Percentiles rank a stretch among this genome's conserved stretches.
Conservation (phyloP, 164 flowering plant genomes). For the Vitis riparia region DNA sequence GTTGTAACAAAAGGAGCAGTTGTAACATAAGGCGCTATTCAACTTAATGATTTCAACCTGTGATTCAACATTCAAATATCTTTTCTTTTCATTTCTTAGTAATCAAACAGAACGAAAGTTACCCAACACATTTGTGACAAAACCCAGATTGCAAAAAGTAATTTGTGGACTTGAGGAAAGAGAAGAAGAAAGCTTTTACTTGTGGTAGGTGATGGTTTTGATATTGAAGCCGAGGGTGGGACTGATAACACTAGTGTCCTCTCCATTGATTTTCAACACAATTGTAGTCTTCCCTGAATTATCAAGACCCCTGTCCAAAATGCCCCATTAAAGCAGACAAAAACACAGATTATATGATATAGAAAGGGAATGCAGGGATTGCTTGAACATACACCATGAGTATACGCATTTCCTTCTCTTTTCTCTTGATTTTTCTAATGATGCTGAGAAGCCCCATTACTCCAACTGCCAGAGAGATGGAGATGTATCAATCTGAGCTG, state of each 20-base stretch:
- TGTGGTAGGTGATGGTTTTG: conserved; percentile 85
- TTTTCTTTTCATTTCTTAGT: too few species aligned
- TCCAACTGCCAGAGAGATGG: neutral
- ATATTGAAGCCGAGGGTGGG: conserved; percentile 98
- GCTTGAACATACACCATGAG: conserved; percentile 81
- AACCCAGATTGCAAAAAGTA: neutral
- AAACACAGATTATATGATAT: neutral
- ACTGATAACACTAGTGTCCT: conserved; percentile 95
- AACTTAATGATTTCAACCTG: too few species aligned
- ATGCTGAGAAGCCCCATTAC: conserved; percentile 92
- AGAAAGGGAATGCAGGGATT: neutral
- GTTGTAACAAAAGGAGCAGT: too few species aligned
- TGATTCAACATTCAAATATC: too few species aligned
- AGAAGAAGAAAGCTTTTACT: conserved; percentile 35
- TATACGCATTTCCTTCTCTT: conserved; percentile 94
- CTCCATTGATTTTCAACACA: conserved; percentile 88
- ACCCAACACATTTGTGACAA: neutral
- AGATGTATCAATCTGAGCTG: too few species aligned
- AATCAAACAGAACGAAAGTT: too few species aligned
- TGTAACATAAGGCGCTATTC: too few species aligned
- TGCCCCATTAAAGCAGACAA: neutral
- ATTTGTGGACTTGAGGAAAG: neutral
- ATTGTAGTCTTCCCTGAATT: conserved; percentile 97
- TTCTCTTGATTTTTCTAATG: conserved; percentile 84
- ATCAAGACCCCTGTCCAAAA: conserved; percentile 72